Base-by-base conservation (phyloP, 176 grass and related monocot genomes). In the Triticum aestivum region DNA sequence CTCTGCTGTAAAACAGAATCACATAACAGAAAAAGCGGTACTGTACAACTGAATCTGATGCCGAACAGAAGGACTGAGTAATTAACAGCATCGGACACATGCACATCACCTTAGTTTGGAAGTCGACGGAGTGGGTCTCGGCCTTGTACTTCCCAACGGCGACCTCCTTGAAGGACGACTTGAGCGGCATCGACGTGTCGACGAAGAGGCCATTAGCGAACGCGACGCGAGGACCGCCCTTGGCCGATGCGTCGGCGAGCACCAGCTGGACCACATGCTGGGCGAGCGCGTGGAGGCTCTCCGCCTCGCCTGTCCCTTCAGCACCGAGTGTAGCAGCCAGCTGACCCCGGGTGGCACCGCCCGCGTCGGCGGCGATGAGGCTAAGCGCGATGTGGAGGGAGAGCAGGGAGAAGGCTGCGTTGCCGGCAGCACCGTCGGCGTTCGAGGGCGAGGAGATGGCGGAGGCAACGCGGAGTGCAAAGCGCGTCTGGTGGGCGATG, bases 381-480 rank as follows among this genome's bases (percentile, higher is more conserved):
- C 85, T 84, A 89, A 98, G 95, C 21, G 83, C 83, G 65, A 92
- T 79, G 59, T 98, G 93, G 80, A 98, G 65, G n/a, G 95, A 98
- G 23, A 98, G 91, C 62, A 91, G 93, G 27, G 93, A 98, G 89
- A 95, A 95, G 27, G 83, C 93, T 13, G 79, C 70, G 93, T 95
- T 98, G 35, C 14, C 18, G 11, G 69, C 42, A 3, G 49, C 69
- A 3, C 26, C 37, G 14, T 17, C 47, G 30, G 72, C 9, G 33
- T 79, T 56, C 23, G 82, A 61, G 0, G n/a, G 74, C 6, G 87
- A 56, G 66, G 82, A 89, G 21, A 97, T 52, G 47, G 90, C 80
- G n/a, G 87, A 79, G 21, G 89, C 89, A 21, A 95, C 85, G 75
- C 84, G 87, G 49, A 95, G 84, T 7, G 92, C 88, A 87, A 94